These are phyloP conservation scores for Prunus yedoensis DNA, from an alignment of 331 rosid genomes.

Conservation along the genomic window DNA sequence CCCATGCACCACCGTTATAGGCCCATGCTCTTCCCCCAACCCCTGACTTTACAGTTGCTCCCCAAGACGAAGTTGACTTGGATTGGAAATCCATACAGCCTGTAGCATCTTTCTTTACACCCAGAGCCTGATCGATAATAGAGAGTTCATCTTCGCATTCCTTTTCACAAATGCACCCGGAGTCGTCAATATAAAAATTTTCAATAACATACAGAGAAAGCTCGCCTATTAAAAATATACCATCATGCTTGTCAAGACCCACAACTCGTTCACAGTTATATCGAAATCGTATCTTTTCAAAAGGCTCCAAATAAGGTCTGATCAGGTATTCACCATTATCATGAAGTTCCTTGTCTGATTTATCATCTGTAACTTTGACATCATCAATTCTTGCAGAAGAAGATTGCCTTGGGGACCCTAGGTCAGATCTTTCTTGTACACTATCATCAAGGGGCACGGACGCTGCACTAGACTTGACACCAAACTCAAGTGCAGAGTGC, in stretches of 20 bases:
- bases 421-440: conserved; percentile 69
- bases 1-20: conserved; percentile 99
- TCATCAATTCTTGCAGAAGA: conserved; percentile 71
- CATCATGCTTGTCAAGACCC: conserved; percentile 99
- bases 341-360: conserved; percentile 69
- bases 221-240: conserved; percentile 94
- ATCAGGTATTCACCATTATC: conserved; percentile 94
- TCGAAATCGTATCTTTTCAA: conserved; percentile 79
- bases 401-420: conserved; percentile 78
- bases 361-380: conserved; percentile 60
- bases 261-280: conserved; percentile 97
- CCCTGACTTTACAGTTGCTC: conserved; percentile 55
- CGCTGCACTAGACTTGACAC: conserved; percentile 76
- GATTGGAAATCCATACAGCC: conserved; percentile 79
- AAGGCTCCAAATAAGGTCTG: conserved; percentile 91
- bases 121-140: conserved; percentile 95
- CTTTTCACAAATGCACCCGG: conserved; percentile 94
- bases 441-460: conserved; percentile 80
- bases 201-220: conserved; percentile 90
- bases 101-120: conserved; percentile 79
- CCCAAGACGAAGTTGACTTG: conserved; percentile 76
- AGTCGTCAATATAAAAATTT: conserved; percentile 79
- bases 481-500: conserved; percentile 93
- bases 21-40: conserved; percentile 99
- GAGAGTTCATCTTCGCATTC: conserved; percentile 87